Evolutionary conservation across 345 rosid species (phyloP), one percentile per base, ranked within the genome.

Genomic region (Cardamine occulta): DNA sequence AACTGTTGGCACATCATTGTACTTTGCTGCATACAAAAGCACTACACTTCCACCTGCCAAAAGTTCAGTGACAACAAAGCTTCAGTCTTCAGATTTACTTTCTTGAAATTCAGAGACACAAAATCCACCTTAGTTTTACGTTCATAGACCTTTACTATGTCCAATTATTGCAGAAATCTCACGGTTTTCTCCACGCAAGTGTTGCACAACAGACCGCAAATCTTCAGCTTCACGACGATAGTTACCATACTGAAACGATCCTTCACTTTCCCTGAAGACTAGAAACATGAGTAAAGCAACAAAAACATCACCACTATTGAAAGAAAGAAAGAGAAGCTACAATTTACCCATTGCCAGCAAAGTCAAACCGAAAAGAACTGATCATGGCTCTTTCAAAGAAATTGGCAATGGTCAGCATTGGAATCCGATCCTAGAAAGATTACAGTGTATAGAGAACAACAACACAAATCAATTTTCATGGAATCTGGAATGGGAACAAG

Each of bases 231-330:
- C 97, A 79, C 91, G 83, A 14, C 80, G 83, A 45, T 91, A 91
- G 82, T 91, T 91, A 29, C 96, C 98, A 70, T 91, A 94, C 81
- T 84, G 87, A 78, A 91, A 91, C n/a, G 88, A 86, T 28, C 97
- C 97, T 77, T 90, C 85, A 37, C 98, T 94, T 83, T 94, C 92
- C 69, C 96, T 94, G 77, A 74, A 79, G 64, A 28, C 6, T 15
- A 47, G 12, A 32, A 68, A 29, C 63, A 80, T n/a, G 40, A 57
- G 59, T 24, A 24, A 59, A 77, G 47, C 62, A 54, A 31, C 26
- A 42, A 32, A 59, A 11, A 48, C 63, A 28, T 57, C 4, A 47
- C 52, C 42, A 39, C 0, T 32, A 19, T 47, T 2, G 40, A 34
- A 35, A 42, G 6, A 60, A 39, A n/a, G 11, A 76, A 31, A 28